These are phyloP conservation scores for Boletus semigastroideus DNA, from an alignment of 1,284 basidiomycete species.

Conservation along the genomic window DNA sequence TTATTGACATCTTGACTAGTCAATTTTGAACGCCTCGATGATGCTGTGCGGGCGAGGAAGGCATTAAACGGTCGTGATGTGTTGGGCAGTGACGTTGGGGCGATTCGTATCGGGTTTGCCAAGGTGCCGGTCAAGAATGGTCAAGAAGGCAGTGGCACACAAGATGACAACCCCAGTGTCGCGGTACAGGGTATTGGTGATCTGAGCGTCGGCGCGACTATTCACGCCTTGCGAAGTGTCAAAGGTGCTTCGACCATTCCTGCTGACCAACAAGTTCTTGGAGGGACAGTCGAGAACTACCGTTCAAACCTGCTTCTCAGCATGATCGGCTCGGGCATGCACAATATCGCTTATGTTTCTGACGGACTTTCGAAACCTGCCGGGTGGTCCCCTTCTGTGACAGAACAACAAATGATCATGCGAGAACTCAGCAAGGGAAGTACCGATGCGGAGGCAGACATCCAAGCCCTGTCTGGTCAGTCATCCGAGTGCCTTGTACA, in stretches of 20 bases:
- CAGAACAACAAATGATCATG: conserved; percentile 95
- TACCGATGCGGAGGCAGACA: conserved; percentile 77
- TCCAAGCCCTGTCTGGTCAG: conserved; percentile 81
- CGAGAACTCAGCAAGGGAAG: conserved; percentile 82
- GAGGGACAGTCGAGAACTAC: conserved; percentile 91
- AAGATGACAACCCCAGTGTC: conserved; percentile 61
- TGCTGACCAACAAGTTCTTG: conserved; percentile 88
- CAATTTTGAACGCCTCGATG: conserved; percentile 97
- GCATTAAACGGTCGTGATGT: conserved; percentile 94
- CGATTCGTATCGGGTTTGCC: conserved; percentile 95
- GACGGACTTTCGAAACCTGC: conserved; percentile 59
- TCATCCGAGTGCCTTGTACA: conserved; percentile 13
- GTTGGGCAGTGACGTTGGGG: conserved; percentile 91
- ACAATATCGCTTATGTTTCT: conserved; percentile 52
- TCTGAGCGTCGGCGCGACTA: conserved; percentile 79
- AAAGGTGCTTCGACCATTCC: conserved; percentile 87
- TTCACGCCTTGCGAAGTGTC: conserved; percentile 80
- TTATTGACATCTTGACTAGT: conserved; percentile 44
- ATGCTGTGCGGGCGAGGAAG: conserved; percentile 92
- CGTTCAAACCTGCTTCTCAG: conserved; percentile 88
- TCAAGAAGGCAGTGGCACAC: conserved; percentile 59
- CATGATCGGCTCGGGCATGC: conserved; percentile 84
- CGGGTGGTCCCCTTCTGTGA: conserved; percentile 68
- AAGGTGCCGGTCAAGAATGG: conserved; percentile 90
- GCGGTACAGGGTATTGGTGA: conserved; percentile 79